These are phyloP conservation scores for Nemania diffusa DNA, from an alignment of 2,329 filamentous ascomycete genomes.

Conservation along the genomic window DNA sequence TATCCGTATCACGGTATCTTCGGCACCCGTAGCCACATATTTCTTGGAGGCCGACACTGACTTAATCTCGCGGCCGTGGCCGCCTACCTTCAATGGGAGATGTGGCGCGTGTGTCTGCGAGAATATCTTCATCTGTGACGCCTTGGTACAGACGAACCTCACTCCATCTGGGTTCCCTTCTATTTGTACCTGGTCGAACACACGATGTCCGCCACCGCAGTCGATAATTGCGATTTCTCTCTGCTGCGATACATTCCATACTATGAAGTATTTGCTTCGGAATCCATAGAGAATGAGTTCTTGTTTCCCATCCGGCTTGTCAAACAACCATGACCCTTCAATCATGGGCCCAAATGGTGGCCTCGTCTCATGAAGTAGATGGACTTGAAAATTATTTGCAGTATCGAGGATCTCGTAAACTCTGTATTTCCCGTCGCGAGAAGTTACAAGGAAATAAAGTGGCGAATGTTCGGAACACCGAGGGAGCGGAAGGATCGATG, in stretches of 20 bases:
- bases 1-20: slow-evolving; percentile 78
- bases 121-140: slow-evolving; percentile 63
- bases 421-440: slow-evolving; percentile 79
- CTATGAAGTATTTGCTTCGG: slow-evolving; percentile 78
- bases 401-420: slow-evolving; percentile 62
- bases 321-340: slow-evolving; percentile 73
- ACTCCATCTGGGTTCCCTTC: slow-evolving; percentile 49
- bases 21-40: slow-evolving; percentile 74
- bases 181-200: slow-evolving; percentile 65
- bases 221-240: slow-evolving; percentile 77
- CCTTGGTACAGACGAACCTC: slow-evolving; percentile 79
- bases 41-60: slow-evolving; percentile 57
- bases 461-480: slow-evolving; percentile 39
- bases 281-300: slow-evolving; percentile 84
- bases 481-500: slow-evolving; percentile 66
- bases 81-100: slow-evolving; percentile 71
- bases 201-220: slow-evolving; percentile 86
- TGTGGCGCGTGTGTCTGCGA: slow-evolving; percentile 53
- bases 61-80: slow-evolving; percentile 86
- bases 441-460: slow-evolving; percentile 73
- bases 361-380: slow-evolving; percentile 72
- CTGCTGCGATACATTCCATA: slow-evolving; percentile 80
- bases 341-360: slow-evolving; percentile 80
- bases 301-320: slow-evolving; percentile 45
- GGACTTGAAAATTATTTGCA: slow-evolving; percentile 46